Percentiles rank a stretch among this genome's conserved stretches.
phyloP scores from a whole-genome alignment of 129 eudicot species.

The Smallanthus sonchifolius region DNA sequence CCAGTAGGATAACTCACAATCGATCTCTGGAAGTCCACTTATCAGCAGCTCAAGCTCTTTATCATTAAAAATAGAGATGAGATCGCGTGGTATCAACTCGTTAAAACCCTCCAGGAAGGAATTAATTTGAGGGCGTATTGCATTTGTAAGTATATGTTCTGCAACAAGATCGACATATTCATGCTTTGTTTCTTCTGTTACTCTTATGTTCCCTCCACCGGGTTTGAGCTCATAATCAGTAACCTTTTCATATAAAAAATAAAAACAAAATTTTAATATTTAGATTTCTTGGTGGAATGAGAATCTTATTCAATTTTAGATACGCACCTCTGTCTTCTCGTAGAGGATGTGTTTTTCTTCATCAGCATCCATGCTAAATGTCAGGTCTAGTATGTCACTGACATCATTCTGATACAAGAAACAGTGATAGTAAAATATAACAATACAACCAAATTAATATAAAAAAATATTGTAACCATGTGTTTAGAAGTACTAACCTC shows the following conservation, averaged over 20 bases:
- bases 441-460: background rate
- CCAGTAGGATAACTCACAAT: slow-evolving; percentile 51
- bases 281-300: background rate
- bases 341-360: slow-evolving; percentile 96
- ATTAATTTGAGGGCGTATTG: slow-evolving; percentile 93
- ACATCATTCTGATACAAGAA: slow-evolving; percentile 74
- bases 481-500: slow-evolving; percentile 50
- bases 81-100: slow-evolving; percentile 80
- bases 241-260: slow-evolving; percentile 47
- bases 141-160: slow-evolving; percentile 92
- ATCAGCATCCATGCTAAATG: slow-evolving; percentile 99
- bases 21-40: slow-evolving; percentile 98
- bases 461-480: background rate
- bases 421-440: background rate
- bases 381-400: slow-evolving; percentile 83
- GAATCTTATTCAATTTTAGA: background rate
- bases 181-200: slow-evolving; percentile 96
- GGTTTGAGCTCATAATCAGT: slow-evolving; percentile 98
- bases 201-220: slow-evolving; percentile 94
- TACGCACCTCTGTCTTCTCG: slow-evolving; percentile 85
- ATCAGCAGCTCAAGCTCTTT: slow-evolving; percentile 96
- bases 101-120: slow-evolving; percentile 90
- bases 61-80: slow-evolving; percentile 88
- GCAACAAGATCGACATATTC: slow-evolving; percentile 99
- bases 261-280: background rate